Conservation (phyloP, 495 filamentous ascomycete species). For the Hypoxylon fuscum region DNA sequence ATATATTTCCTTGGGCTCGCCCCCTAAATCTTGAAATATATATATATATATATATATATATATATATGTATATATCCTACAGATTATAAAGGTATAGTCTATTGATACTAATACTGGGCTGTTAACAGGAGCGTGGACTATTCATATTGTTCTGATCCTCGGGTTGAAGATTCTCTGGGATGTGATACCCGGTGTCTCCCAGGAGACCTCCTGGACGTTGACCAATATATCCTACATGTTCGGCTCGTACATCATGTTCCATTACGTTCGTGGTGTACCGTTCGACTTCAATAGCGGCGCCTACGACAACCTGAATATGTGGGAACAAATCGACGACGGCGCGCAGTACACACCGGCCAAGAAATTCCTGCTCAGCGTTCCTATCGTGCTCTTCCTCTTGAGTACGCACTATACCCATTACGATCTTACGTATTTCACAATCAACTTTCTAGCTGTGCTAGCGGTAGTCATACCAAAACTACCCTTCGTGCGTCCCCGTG, state of each 20-base stretch:
- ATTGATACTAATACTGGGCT: constrained; percentile 7
- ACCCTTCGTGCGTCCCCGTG: constrained; percentile 75
- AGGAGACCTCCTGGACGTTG: constrained; percentile 97
- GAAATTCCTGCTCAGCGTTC: constrained; percentile 95
- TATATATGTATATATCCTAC: too few species aligned
- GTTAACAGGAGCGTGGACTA: constrained; percentile 87
- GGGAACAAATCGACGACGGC: constrained; percentile 99
- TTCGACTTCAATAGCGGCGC: constrained; percentile 99
- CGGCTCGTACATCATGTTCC: constrained; percentile 99
- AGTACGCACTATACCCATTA: constrained; percentile 99
- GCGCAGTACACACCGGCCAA: constrained; percentile 98
- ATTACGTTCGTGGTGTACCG: constrained; percentile 95
- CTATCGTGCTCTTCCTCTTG: constrained; percentile 90
- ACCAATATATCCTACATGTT: constrained; percentile 99
- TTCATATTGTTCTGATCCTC: constrained; percentile 91
- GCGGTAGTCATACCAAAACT: constrained; percentile 95
- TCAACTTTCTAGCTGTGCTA: constrained; percentile 92
- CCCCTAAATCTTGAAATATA: too few species aligned
- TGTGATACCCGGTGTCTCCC: constrained; percentile 91
- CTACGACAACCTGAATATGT: constrained; percentile 99
- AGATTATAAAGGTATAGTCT: too few species aligned
- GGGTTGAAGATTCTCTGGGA: constrained; percentile 94
- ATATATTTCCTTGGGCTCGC: too few species aligned
- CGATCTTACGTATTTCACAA: constrained; percentile 92
- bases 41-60: too few species aligned